Evolutionary conservation across 345 rosid species (phyloP).

Genomic region (Populus alba): DNA sequence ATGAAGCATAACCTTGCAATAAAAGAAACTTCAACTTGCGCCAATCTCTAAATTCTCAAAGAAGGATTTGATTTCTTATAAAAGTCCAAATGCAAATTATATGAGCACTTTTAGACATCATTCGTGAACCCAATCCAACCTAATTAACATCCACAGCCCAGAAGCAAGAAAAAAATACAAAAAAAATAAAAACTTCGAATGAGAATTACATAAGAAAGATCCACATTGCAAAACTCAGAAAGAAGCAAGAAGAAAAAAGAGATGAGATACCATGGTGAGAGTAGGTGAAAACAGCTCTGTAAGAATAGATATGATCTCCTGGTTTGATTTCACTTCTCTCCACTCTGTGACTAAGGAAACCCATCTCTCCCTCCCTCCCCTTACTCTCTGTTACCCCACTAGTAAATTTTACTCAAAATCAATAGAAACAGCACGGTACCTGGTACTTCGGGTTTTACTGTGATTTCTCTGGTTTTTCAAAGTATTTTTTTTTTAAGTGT

Average conservation of each 20-base stretch:
- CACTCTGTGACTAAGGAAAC: slow-evolving; percentile 71
- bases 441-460: no score
- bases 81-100: background rate
- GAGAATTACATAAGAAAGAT: background rate
- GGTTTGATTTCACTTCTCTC: slow-evolving; percentile 72
- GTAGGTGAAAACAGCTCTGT: slow-evolving; percentile 89
- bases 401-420: background rate
- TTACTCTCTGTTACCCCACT: background rate
- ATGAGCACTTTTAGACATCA: background rate
- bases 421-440: background rate
- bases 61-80: background rate
- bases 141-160: background rate
- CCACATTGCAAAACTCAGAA: slow-evolving; percentile 21
- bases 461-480: no score
- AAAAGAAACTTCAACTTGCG: background rate
- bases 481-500: no score
- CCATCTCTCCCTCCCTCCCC: slow-evolving; percentile 48
- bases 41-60: background rate
- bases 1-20: background rate
- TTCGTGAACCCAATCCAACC: background rate
- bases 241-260: slow-evolving; percentile 2
- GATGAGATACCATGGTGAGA: slow-evolving; percentile 78
- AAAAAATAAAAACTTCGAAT: background rate
- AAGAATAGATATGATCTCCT: slow-evolving; percentile 96
- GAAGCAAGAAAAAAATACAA: background rate